A percentile compares a stretch with the other conserved stretches of the same genome.
Conservation (phyloP, 2,329 filamentous ascomycete species). For the Fusarium chuoi region DNA sequence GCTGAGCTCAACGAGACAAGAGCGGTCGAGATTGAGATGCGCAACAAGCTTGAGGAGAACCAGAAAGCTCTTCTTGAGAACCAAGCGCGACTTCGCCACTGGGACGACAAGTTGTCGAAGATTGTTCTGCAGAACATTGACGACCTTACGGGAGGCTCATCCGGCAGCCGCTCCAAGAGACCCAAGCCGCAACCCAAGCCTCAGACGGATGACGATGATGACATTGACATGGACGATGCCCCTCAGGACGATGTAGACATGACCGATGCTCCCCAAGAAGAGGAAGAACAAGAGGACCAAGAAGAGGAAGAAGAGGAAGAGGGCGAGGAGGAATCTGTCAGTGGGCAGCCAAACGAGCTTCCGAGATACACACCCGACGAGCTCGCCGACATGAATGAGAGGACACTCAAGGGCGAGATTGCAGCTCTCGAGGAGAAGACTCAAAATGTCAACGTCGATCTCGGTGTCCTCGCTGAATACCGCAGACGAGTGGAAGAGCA, state of each 20-base stretch:
- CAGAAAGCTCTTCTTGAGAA: constrained; percentile 90
- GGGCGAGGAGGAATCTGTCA: constrained; percentile 39
- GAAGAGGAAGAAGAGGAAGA: constrained; percentile 44
- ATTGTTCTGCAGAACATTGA: constrained; percentile 83
- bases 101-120: constrained; percentile 90
- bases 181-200: constrained; percentile 43
- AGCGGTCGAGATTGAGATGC: constrained; percentile 95
- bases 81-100: constrained; percentile 83
- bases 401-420: constrained; percentile 69
- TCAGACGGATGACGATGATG: constrained; percentile 43
- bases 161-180: constrained; percentile 38
- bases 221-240: constrained; percentile 48
- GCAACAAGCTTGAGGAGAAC: constrained; percentile 96
- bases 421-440: constrained; percentile 74
- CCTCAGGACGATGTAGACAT: constrained; percentile 46
- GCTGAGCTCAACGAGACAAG: constrained; percentile 88
- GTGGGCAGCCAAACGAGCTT: constrained; percentile 65
- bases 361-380: constrained; percentile 82
- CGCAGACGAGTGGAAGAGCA: constrained; percentile 87
- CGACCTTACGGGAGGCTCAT: constrained; percentile 64
- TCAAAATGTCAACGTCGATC: constrained; percentile 86
- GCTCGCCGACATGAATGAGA: constrained; percentile 72
- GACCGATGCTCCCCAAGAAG: constrained; percentile 46
- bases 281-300: constrained; percentile 45
- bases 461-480: constrained; percentile 89